Base-by-base conservation (phyloP, 1,139 yeast genomes). In the Zygosaccharomyces pseudobailii region DNA sequence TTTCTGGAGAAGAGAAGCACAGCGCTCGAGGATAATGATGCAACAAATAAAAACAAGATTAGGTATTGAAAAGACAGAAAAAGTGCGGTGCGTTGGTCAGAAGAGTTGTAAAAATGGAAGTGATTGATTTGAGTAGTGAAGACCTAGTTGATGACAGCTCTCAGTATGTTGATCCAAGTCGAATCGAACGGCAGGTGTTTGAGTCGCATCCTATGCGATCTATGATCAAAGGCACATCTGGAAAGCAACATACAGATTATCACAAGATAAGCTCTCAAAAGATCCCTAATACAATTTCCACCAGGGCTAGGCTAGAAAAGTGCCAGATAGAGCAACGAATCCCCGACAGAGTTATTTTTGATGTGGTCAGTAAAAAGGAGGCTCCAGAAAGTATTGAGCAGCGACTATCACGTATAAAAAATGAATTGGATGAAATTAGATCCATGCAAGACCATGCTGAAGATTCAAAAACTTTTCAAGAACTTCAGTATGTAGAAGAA, bases 141-240 rank as follows among this genome's bases (percentile, higher is more conserved):
- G 1, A 73, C 70, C 55, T 71, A 71, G 6, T 70, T 61, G 47
- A 71, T 71, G 43, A 40, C 10, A 23, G 34, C 17, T 36, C 33
- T 20, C 38, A 39, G 10, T 40, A 42, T 19, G 23, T 28, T 19
- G 42, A 34, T 25, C 24, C 43, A 6, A 71, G 72, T 36, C 45
- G 46, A 10, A 63, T 55, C 2, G 56, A 69, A 0, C 66, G 57
- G 40, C 78, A 73, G 46, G 69, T 77, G 2, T 77, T 70, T 55
- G 82, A 78, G 57, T 74, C 80, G 0, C 75, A 80, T 0, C 81
- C 76, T 53, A 61, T 70, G 1, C 52, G 57, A 31, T 58, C 53
- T n/a, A 56, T 50, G 6, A 35, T 28, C 3, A 9, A 59, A 68
- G 28, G 57, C 70, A 27, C 23, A 7, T 20, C 23, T 5, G 83